Base-by-base conservation (phyloP, 1,284 basidiomycete species). In the Athelia sp. region DNA sequence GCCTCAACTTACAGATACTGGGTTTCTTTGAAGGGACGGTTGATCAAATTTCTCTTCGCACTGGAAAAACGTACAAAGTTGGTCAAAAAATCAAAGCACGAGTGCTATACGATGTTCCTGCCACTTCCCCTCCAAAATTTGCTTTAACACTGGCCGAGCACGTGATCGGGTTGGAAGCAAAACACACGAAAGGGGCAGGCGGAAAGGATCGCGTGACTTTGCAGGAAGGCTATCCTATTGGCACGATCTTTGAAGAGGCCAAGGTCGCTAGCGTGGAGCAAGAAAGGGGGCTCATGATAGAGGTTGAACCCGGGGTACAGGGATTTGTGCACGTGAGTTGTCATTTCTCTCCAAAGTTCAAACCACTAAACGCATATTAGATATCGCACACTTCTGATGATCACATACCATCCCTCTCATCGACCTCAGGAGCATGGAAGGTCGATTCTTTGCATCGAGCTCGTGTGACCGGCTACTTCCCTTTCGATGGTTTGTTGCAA, bases 371-470 rank as follows among this genome's bases (percentile, higher is more conserved):
- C 40, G 45, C 48, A 29, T 48, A 45, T 11, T 57, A 95, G 92
- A 98, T 98, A 60, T 98, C 96, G 11, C 92, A 95, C 65, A 78
- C 90, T 22, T 89, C 93, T 15, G 95, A 99, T 64, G 92, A 95
- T 48, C 93, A 95, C 62, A 74, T 95, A 22, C 81, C 89, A 11
- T 78, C 84, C 8, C 72, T 98, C 10, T 83, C 87, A 2, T 56
- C 73, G 11, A 72, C 79, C 15, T 83, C 85, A 4, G 89, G 90
- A 17, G 79, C 84, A 40, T 97, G 88, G 87, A 90, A 86, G 66
- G 61, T 82, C 45, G 87, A 84, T 15, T 84, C 90, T 10, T 68
- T 83, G 6, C 96, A 99, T 64, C 76, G 80, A 49, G 95, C 93
- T 3, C 87, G 98, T 47, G 93, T 99, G 4, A 87, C 88, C 15